Conservation (phyloP, 805 yeast genomes). For the Brettanomyces sp. region DNA sequence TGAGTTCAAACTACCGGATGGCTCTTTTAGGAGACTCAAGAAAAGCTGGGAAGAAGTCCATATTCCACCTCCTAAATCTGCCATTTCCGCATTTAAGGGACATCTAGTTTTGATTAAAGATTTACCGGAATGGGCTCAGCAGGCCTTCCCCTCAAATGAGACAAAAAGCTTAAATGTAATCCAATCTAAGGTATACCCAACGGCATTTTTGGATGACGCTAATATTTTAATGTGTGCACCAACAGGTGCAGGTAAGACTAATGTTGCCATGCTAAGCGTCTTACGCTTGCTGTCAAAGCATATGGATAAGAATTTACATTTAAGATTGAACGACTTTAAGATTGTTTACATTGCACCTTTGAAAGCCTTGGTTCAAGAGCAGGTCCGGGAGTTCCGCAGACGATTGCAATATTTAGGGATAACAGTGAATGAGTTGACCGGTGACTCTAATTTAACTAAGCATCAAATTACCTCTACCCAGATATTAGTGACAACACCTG, state of each 20-base stretch:
- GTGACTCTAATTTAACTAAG: constrained; percentile 72
- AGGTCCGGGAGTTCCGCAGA: constrained; percentile 75
- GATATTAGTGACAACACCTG: constrained; percentile 86
- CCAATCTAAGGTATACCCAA: constrained; percentile 74
- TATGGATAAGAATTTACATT: constrained; percentile 35
- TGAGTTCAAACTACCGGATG: constrained; percentile 68
- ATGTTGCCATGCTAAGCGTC: constrained; percentile 82
- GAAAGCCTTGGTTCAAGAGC: constrained; percentile 93
- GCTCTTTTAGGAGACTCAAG: constrained; percentile 69
- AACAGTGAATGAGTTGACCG: constrained; percentile 78
- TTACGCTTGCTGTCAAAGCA: constrained; percentile 51
- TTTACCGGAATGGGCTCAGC: constrained; percentile 76
- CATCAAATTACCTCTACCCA: constrained; percentile 74
- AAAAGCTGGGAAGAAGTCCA: constrained; percentile 79
- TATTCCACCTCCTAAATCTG: constrained; percentile 72
- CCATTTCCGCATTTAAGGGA: constrained; percentile 24
- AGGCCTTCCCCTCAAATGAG: constrained; percentile 62
- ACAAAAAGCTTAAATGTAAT: constrained; percentile 65
- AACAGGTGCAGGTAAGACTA: constrained; percentile 98
- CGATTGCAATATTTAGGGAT: constrained; percentile 57
- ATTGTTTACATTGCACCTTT: constrained; percentile 87
- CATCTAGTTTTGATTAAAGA: constrained; percentile 46
- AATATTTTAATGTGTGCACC: constrained; percentile 90
- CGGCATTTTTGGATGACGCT: constrained; percentile 62
- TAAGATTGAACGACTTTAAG: constrained; percentile 51